Percentiles rank a stretch among this genome's conserved stretches.
Evolutionary conservation across 495 filamentous ascomycete species (phyloP).

Genomic region (Lichenothelia convexa): DNA sequence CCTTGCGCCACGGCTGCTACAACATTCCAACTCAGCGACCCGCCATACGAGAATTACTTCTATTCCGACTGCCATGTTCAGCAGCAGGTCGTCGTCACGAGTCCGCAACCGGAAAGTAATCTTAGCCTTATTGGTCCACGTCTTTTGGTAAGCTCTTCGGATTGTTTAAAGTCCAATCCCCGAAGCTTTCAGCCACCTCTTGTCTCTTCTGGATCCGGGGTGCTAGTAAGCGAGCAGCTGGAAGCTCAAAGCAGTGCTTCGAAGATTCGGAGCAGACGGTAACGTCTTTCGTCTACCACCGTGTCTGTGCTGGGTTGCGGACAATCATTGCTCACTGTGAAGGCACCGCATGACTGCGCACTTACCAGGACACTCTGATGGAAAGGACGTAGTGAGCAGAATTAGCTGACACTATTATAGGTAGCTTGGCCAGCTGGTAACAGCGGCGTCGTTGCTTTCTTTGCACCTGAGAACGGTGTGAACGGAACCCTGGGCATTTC

Average conservation of each 20-base stretch:
- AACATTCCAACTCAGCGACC: constrained; percentile 17
- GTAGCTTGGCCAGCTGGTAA: constrained; percentile 49
- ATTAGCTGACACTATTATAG: no score
- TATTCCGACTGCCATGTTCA: constrained; percentile 34
- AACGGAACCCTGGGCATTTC: constrained; percentile 35
- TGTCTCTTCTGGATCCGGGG: no score
- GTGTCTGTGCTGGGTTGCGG: no score
- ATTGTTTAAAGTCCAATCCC: neutral
- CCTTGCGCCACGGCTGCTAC: constrained; percentile 1
- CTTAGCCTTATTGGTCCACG: constrained; percentile 35
- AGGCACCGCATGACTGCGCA: no score
- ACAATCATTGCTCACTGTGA: neutral
- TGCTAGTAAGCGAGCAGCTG: no score
- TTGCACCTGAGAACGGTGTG: constrained; percentile 31
- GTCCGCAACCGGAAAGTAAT: constrained; percentile 32
- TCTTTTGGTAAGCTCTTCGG: constrained; percentile 20
- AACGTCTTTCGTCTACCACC: no score
- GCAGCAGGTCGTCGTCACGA: constrained; percentile 40
- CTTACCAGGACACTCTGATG: no score
- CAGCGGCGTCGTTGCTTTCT: constrained; percentile 37
- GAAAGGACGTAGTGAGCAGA: no score
- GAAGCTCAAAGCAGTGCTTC: neutral
- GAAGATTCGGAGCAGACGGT: no score
- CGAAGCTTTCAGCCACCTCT: no score
- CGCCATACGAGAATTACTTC: constrained; percentile 46